phyloP scores from a whole-genome alignment of 1,284 basidiomycete genomes.

The Ceraceosorus guamensis region DNA sequence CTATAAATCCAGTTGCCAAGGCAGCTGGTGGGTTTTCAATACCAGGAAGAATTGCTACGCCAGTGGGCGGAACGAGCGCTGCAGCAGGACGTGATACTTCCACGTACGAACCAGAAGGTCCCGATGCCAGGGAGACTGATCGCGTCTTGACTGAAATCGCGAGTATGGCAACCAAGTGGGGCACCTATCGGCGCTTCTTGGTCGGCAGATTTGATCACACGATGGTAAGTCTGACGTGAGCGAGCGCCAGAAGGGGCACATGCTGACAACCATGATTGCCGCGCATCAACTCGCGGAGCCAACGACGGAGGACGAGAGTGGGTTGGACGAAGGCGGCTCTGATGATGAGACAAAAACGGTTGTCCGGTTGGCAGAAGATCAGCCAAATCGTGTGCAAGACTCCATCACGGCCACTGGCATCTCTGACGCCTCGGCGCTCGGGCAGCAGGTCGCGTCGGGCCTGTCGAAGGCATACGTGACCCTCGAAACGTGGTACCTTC shows the following conservation, averaged over 20 bases:
- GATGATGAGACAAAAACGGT: background rate
- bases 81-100: background rate
- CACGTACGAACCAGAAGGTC: conserved; percentile 57
- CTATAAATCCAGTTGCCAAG: background rate
- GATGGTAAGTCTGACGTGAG: no score
- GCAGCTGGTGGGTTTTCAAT: conserved; percentile 1
- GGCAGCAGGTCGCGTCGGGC: conserved; percentile 53
- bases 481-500: conserved; percentile 83
- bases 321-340: conserved; percentile 15
- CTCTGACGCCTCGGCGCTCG: conserved; percentile 53
- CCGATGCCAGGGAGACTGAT: conserved; percentile 85
- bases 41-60: conserved; percentile 9
- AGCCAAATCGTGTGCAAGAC: background rate
- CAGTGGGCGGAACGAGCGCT: background rate
- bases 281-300: no score
- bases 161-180: conserved; percentile 84
- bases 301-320: no score
- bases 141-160: conserved; percentile 76
- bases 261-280: no score
- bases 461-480: conserved; percentile 73
- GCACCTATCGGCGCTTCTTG: conserved; percentile 79
- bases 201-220: conserved; percentile 57
- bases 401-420: background rate
- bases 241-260: no score
- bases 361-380: background rate